These are phyloP conservation scores for Mycoemilia scoparia DNA, from an alignment of 192 early-diverging fungal genomes.

Conservation along the genomic window DNA sequence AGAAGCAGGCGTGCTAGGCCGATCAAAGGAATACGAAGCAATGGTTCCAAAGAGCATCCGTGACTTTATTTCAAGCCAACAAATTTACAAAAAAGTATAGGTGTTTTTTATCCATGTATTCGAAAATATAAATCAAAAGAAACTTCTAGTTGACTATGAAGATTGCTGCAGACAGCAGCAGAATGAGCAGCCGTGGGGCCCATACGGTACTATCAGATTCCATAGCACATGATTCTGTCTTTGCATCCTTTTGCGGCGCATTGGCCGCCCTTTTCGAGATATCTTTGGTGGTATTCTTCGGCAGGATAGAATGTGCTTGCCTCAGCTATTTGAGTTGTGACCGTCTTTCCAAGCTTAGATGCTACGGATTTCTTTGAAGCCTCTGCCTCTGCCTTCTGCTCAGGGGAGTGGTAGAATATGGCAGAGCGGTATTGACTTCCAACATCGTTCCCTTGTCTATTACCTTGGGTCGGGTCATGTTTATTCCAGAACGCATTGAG, in stretches of 20 bases:
- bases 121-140: too few species aligned
- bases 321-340: constrained; percentile 52
- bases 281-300: constrained; percentile 67
- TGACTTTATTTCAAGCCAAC: too few species aligned
- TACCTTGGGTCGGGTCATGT: constrained; percentile 76
- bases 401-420: constrained; percentile 63
- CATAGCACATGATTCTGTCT: constrained; percentile 27
- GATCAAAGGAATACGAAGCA: too few species aligned
- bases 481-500: constrained; percentile 68
- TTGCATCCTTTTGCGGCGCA: constrained; percentile 28
- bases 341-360: constrained; percentile 31
- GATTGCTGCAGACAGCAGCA: too few species aligned
- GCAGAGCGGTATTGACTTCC: constrained; percentile 80
- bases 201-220: too few species aligned
- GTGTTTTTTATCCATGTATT: too few species aligned
- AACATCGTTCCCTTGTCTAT: constrained; percentile 63
- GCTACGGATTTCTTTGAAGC: constrained; percentile 46
- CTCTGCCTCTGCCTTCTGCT: constrained; percentile 60
- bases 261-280: constrained; percentile 40
- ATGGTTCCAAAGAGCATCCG: too few species aligned
- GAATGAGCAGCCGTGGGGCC: too few species aligned
- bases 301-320: constrained; percentile 60
- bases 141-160: too few species aligned
- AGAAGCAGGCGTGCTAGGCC: too few species aligned
- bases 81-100: too few species aligned